phyloP scores from a whole-genome alignment of 495 filamentous ascomycete species.

The Penicillium simplicissimum region DNA sequence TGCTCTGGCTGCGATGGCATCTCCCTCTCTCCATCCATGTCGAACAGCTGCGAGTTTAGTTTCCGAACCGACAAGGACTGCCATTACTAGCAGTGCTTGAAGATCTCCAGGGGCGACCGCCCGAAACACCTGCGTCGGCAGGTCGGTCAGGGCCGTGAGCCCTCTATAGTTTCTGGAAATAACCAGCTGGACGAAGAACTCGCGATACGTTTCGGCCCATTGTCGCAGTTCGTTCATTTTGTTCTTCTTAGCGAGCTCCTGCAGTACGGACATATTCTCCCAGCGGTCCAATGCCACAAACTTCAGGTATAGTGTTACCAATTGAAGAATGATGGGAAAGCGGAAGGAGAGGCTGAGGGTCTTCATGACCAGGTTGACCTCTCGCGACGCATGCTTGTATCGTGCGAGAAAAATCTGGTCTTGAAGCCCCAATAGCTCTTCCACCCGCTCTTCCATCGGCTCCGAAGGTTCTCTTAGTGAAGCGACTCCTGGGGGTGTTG shows the following conservation, averaged over 20 bases:
- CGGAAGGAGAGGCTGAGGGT: conserved; percentile 21
- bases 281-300: conserved; percentile 25
- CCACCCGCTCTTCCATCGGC: conserved; percentile 26
- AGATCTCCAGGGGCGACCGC: conserved; percentile 25
- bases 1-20: conserved; percentile 27
- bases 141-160: conserved; percentile 25
- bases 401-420: conserved; percentile 24
- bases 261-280: conserved; percentile 33
- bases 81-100: conserved; percentile 28
- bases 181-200: conserved; percentile 24
- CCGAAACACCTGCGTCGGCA: conserved; percentile 28
- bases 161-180: conserved; percentile 21
- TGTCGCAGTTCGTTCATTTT: conserved; percentile 28
- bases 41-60: conserved; percentile 25
- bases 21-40: conserved; percentile 32
- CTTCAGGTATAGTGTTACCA: conserved; percentile 30
- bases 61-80: conserved; percentile 22
- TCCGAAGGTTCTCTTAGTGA: conserved; percentile 22
- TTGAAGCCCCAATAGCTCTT: conserved; percentile 28
- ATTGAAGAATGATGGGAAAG: conserved; percentile 23
- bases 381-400: conserved; percentile 22
- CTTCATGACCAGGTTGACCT: conserved; percentile 27
- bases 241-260: conserved; percentile 31
- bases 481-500: conserved; percentile 21
- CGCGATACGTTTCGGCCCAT: conserved; percentile 28